phyloP scores from a whole-genome alignment of 2,329 filamentous ascomycete species.

The Fusarium sacchari region DNA sequence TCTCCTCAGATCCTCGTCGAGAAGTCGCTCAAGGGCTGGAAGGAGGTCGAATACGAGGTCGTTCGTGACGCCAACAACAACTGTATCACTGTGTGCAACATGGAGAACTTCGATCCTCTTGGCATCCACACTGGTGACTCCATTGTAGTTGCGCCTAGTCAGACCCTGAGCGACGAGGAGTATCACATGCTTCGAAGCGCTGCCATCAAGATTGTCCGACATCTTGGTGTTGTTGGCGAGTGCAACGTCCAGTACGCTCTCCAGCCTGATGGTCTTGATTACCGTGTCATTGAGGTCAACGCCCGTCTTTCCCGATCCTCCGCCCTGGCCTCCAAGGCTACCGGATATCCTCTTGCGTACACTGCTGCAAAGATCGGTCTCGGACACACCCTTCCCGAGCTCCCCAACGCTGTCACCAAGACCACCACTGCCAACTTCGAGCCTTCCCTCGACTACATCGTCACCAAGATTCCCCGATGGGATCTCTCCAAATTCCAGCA shows the following conservation, averaged over 20 bases:
- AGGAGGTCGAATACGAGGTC: conserved; percentile 98
- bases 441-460: conserved; percentile 95
- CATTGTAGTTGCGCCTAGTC: conserved; percentile 96
- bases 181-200: conserved; percentile 99
- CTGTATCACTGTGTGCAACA: conserved; percentile 95
- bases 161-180: conserved; percentile 97
- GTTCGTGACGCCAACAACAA: conserved; percentile 97
- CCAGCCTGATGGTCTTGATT: conserved; percentile 95
- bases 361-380: conserved; percentile 98
- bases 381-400: conserved; percentile 91
- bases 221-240: conserved; percentile 96
- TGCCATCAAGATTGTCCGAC: conserved; percentile 97
- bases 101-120: conserved; percentile 90
- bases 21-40: conserved; percentile 99
- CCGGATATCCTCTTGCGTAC: conserved; percentile 95
- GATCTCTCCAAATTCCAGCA: conserved; percentile 99
- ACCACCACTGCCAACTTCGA: conserved; percentile 99
- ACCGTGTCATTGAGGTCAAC: conserved; percentile 98
- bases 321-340: conserved; percentile 96
- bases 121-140: conserved; percentile 99
- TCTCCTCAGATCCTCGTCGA: conserved; percentile 97
- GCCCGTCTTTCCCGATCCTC: conserved; percentile 98
- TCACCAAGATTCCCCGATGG: conserved; percentile 99
- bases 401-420: conserved; percentile 98
- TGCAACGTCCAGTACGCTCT: conserved; percentile 99